These are phyloP conservation scores for Pseudocercospora crystallina DNA, from an alignment of 2,329 filamentous ascomycete genomes.

Conservation along the genomic window DNA sequence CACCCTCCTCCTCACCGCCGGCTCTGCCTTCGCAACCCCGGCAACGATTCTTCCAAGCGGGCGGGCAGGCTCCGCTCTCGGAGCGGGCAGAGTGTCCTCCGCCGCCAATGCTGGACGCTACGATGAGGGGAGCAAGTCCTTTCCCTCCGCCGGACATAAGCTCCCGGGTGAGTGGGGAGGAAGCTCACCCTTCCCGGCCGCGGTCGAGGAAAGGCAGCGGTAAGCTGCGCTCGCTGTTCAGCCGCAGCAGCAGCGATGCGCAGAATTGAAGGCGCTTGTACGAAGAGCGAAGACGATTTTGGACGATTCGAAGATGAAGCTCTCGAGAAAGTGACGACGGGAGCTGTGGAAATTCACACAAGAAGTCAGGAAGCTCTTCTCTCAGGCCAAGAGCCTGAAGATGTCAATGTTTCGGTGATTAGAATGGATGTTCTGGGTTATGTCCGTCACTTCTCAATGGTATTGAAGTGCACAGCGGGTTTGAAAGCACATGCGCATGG, in stretches of 20 bases:
- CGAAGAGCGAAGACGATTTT: conserved; percentile 62
- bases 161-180: too few relatives aligned
- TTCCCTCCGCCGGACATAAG: too few relatives aligned
- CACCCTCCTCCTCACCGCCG: neutral
- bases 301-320: conserved; percentile 46
- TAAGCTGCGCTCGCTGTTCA: too few relatives aligned
- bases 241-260: too few relatives aligned
- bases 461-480: too few relatives aligned
- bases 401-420: neutral
- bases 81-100: neutral
- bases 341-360: conserved; percentile 70
- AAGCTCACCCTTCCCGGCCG: too few relatives aligned
- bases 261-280: conserved; percentile 56
- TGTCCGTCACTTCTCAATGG: too few relatives aligned
- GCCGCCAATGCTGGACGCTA: too few relatives aligned
- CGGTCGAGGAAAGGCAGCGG: too few relatives aligned
- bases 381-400: conserved; percentile 41
- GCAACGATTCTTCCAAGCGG: neutral
- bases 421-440: too few relatives aligned
- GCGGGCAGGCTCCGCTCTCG: neutral
- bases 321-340: conserved; percentile 72
- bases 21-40: neutral
- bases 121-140: too few relatives aligned
- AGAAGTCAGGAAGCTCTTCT: conserved; percentile 63
- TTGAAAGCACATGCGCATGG: too few relatives aligned